A percentile compares a stretch with the other conserved stretches of the same genome.
These are phyloP conservation scores for Firmiana major DNA, from an alignment of 345 rosid species.

Conservation along the genomic window DNA sequence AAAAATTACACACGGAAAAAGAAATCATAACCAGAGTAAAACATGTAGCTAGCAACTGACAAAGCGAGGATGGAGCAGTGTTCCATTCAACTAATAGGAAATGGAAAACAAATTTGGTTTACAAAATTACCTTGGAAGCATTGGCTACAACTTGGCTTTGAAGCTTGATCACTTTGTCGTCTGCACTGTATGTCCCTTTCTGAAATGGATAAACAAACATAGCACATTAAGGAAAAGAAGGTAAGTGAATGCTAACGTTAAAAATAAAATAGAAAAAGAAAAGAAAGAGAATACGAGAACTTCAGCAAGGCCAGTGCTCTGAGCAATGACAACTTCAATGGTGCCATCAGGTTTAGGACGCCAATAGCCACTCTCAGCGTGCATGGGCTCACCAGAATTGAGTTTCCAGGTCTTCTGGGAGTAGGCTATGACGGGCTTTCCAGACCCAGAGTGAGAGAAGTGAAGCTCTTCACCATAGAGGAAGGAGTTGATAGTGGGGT, in stretches of 20 bases:
- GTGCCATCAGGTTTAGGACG: slow-evolving; percentile 66
- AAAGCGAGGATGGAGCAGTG: neutral
- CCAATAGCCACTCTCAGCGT: slow-evolving; percentile 72
- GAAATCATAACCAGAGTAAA: neutral
- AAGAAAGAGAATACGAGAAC: slow-evolving; percentile 39
- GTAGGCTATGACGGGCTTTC: slow-evolving; percentile 65
- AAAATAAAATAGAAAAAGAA: too few species aligned
- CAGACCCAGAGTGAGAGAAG: slow-evolving; percentile 47
- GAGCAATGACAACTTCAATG: slow-evolving; percentile 65
- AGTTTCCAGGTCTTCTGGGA: slow-evolving; percentile 70
- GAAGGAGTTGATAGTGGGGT: slow-evolving; percentile 61
- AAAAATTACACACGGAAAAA: neutral
- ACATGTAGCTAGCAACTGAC: too few species aligned
- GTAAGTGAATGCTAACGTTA: too few species aligned
- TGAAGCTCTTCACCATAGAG: slow-evolving; percentile 61
- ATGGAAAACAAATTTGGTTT: neutral
- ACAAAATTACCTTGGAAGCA: slow-evolving; percentile 58
- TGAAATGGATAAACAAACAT: slow-evolving; percentile 13
- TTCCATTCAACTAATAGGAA: neutral
- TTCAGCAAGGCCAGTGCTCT: slow-evolving; percentile 75
- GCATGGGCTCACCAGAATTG: slow-evolving; percentile 66
- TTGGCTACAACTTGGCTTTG: slow-evolving; percentile 66
- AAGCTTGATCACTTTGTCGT: slow-evolving; percentile 48
- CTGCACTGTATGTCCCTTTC: slow-evolving; percentile 47
- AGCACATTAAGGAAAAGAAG: neutral